Percentiles rank a stretch among this genome's conserved stretches.
Evolutionary conservation across 2,329 filamentous ascomycete genomes (phyloP).

Genomic region (Phoma sp.): DNA sequence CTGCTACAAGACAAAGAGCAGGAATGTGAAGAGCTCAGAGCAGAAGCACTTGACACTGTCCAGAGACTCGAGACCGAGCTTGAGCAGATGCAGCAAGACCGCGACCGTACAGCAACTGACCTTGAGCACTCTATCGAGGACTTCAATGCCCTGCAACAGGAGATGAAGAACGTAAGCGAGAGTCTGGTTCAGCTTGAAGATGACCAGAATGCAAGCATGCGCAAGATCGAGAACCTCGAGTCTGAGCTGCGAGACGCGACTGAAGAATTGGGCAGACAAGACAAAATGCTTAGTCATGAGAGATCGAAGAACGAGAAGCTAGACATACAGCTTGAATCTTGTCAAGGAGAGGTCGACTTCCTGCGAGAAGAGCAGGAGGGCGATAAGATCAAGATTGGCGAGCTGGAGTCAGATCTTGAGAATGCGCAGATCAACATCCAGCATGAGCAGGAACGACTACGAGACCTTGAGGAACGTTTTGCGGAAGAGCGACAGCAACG

Average conservation of each 20-base stretch:
- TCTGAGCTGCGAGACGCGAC: slow-evolving; percentile 84
- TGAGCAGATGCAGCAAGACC: slow-evolving; percentile 75
- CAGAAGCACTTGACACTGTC: slow-evolving; percentile 67
- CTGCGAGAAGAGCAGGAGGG: slow-evolving; percentile 94
- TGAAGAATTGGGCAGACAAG: slow-evolving; percentile 83
- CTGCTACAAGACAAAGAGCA: slow-evolving; percentile 71
- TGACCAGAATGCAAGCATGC: slow-evolving; percentile 79
- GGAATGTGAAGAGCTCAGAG: slow-evolving; percentile 60
- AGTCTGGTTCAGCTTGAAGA: slow-evolving; percentile 87
- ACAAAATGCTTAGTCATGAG: slow-evolving; percentile 81
- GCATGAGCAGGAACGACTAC: slow-evolving; percentile 77
- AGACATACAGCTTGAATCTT: slow-evolving; percentile 89
- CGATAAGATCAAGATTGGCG: slow-evolving; percentile 97
- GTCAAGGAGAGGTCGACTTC: slow-evolving; percentile 93
- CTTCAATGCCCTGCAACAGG: slow-evolving; percentile 87
- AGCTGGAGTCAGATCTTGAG: slow-evolving; percentile 83
- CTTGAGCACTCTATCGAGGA: slow-evolving; percentile 82
- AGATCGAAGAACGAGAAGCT: slow-evolving; percentile 88
- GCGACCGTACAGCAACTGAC: slow-evolving; percentile 73
- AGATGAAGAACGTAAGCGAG: slow-evolving; percentile 92
- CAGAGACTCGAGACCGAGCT: slow-evolving; percentile 68
- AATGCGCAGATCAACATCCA: slow-evolving; percentile 80
- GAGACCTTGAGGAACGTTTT: slow-evolving; percentile 67
- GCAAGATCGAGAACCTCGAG: slow-evolving; percentile 82
- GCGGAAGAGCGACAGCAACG: slow-evolving; percentile 83